Base-by-base conservation (phyloP, 805 yeast species). In the Ogataea ganodermae region DNA sequence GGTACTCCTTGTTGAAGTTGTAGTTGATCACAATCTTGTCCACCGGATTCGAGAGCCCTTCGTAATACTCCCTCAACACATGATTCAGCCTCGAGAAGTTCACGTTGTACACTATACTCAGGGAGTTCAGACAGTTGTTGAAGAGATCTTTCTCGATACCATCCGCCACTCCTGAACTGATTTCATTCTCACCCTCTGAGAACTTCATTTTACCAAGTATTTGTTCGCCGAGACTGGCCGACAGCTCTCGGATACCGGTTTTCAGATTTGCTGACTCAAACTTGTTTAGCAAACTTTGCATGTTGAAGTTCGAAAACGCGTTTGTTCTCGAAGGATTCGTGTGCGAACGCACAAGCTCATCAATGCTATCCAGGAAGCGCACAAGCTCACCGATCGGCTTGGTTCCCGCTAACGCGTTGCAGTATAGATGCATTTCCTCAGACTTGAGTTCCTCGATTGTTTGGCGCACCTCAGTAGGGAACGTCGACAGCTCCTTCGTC, bases 61-160 rank as follows among this genome's bases (percentile, higher is more conserved):
- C 74, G 54, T 84, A 86, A 50, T 75, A 74, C 48, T 73, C 78
- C 41, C 75, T 80, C 27, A 85, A 73, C 16, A 86, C 72, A 1
- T 72, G 69, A 52, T 74, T 75, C 48, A 90, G 67, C 39, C 80
- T 74, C 51, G 75, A 66, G 55, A 84, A 80, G 21, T 80, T 70
- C 17, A 79, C 76, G 17, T 49, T 59, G 55, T 82, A 83, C 52
- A 81, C 80, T 17, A 80, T 81, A 55, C 84, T 89, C 48, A 87
- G 67, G 16, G 86, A 81, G 13, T 75, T 71, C 94, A 96, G 84
- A 46, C 89, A 73, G 58, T 76, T 79, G 31, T 78, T 81, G 32
- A 82, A 67, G 33, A 88, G 61, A 37, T 75, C 80, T 40, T 71
- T 74, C 57, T 81, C 86, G 50, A 74, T 68, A 49, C 71, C 74